Base-by-base conservation (phyloP, 2,329 filamentous ascomycete genomes). In the Penicillium sclerotiorum region DNA sequence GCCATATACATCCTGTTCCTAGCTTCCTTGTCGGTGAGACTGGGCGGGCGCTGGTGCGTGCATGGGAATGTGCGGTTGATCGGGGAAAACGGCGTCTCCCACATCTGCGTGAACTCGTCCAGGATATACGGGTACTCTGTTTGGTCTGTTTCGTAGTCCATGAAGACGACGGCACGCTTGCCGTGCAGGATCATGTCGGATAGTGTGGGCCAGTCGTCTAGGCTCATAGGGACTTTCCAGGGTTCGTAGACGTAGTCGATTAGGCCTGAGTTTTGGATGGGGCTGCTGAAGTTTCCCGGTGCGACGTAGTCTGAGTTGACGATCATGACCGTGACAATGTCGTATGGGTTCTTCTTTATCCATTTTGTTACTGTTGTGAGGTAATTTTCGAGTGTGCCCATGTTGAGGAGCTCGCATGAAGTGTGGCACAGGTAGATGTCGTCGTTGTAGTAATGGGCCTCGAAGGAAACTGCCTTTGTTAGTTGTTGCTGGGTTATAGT, bases 351-450 rank as follows among this genome's bases (percentile, higher is more conserved):
- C 9, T 43, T 43, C 40, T 43, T 32, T 9, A 43, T 43, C 40
- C 40, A 43, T 33, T 43, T 23, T 2, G 40, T 43, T 8, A 43
- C 18, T 4, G 40, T 43, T 21, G 17, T 43, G 17, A 43, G 18
- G 20, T 43, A 43, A 2, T 23, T 18, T 18, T 43, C 40, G 15
- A 43, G 20, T n/a, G 40, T 43, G 4, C 40, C 40, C 40, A 43
- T 43, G 27, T 43, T 43, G 8, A 43, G 40, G 15, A 43, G 40
- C 0, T 32, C 25, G 21, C 40, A 43, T 11, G 40, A 43, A 18
- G 28, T 43, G 28, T 43, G 40, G 27, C 40, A 43, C n/a, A 43
- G 40, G 22, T 43, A 43, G 11, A 43, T 43, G 18, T 33, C 40
- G 23, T 43, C 40, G 3, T 43, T 28, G 30, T 43, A 43, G 18